phyloP scores from a whole-genome alignment of 1,284 basidiomycete genomes.

The Pyrrhoderma lamaoense region DNA sequence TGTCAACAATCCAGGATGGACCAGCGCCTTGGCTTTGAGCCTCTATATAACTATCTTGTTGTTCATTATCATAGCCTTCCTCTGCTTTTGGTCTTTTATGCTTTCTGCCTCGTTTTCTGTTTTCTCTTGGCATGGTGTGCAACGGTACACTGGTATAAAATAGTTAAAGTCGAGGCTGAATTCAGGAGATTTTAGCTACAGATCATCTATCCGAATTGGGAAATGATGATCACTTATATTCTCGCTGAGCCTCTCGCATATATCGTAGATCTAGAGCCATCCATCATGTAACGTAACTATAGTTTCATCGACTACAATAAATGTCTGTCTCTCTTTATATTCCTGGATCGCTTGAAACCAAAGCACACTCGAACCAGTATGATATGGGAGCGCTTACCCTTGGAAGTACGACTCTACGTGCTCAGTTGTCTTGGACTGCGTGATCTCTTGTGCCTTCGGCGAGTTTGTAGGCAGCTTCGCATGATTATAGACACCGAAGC shows the following conservation, averaged over 20 bases:
- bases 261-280: no score
- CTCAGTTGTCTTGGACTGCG: constrained; percentile 1
- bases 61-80: constrained; percentile 17
- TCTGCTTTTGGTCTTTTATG: constrained; percentile 47
- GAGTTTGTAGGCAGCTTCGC: constrained; percentile 2
- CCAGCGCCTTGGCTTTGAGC: constrained; percentile 26
- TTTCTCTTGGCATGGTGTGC: constrained; percentile 58
- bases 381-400: not conserved
- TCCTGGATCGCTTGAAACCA: no score
- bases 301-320: no score
- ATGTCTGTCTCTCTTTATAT: no score
- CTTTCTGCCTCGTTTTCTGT: constrained; percentile 71
- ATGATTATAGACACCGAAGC: constrained; percentile 6
- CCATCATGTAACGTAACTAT: no score
- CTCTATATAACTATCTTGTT: constrained; percentile 9
- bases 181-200: no score
- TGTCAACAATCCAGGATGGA: constrained; percentile 63
- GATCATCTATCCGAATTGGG: no score
- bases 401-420: not conserved
- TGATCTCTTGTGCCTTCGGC: constrained; percentile 1
- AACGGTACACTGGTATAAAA: no score
- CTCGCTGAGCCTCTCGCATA: no score
- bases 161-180: no score
- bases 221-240: no score
- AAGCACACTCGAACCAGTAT: no score